Conservation (phyloP, 352 stramenopile species). For the Pythium coloratum region DNA sequence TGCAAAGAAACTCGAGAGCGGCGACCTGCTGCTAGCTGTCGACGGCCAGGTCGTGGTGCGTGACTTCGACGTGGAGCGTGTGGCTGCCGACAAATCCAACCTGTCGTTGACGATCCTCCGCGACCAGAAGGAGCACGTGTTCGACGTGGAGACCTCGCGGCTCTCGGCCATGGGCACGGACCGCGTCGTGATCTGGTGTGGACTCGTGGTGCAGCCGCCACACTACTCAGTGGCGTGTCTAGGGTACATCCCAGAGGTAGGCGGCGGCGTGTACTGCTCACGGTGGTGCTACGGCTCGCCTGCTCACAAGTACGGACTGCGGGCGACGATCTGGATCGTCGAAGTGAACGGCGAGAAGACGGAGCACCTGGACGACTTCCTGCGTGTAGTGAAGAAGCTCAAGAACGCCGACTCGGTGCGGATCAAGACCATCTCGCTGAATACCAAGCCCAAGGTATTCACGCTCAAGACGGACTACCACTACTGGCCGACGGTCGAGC, state of each 20-base stretch:
- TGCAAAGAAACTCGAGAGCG: conserved; percentile 66
- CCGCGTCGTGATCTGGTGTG: conserved; percentile 89
- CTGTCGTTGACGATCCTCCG: conserved; percentile 73
- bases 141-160: conserved; percentile 59
- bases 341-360: conserved; percentile 89
- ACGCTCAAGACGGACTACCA: conserved; percentile 92
- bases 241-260: conserved; percentile 86
- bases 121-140: conserved; percentile 64
- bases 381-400: conserved; percentile 79
- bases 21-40: conserved; percentile 85
- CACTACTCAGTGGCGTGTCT: conserved; percentile 85
- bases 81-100: conserved; percentile 47
- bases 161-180: conserved; percentile 84
- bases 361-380: conserved; percentile 80
- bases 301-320: conserved; percentile 89
- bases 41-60: conserved; percentile 73
- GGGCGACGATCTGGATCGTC: conserved; percentile 90
- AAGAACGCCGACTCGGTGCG: conserved; percentile 82
- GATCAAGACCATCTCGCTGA: conserved; percentile 90
- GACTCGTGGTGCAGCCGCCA: conserved; percentile 89
- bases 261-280: conserved; percentile 87
- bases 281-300: conserved; percentile 91
- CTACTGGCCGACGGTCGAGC: conserved; percentile 90
- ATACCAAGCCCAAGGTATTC: conserved; percentile 88
- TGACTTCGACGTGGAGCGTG: conserved; percentile 77